Evolutionary conservation across 208 protist genomes (phyloP).

Genomic region (Phytomonas sp.): DNA sequence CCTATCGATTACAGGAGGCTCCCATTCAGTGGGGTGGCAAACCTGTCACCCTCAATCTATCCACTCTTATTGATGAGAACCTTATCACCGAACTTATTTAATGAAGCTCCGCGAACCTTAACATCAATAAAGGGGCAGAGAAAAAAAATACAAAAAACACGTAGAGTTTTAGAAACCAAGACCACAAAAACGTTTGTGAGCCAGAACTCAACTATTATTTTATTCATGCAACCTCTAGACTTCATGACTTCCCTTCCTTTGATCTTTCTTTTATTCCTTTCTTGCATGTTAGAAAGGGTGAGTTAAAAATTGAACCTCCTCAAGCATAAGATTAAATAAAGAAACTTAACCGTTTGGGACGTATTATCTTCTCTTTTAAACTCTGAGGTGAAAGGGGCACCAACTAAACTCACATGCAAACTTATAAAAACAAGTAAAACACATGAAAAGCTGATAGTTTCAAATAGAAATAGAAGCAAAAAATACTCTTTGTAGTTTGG

Average conservation of each 20-base stretch:
- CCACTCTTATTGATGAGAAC: constrained; percentile 48
- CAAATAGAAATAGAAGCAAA: not conserved
- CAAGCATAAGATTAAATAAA: not conserved
- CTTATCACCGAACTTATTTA: constrained; percentile 55
- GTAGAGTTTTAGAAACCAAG: not conserved
- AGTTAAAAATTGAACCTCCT: not conserved
- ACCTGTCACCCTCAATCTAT: constrained; percentile 8
- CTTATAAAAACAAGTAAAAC: not conserved
- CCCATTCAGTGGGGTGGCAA: constrained; percentile 9
- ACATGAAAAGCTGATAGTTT: not conserved
- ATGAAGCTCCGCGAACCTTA: not conserved
- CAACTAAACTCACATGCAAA: not conserved
- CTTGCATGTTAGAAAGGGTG: not conserved
- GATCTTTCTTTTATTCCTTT: not conserved
- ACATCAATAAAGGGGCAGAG: not conserved
- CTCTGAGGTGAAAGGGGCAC: not conserved
- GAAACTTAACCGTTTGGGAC: not conserved
- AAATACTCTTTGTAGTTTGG: not conserved
- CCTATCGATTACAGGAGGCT: not conserved
- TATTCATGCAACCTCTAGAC: not conserved
- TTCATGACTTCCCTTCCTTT: not conserved
- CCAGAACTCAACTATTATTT: not conserved
- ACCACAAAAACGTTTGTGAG: not conserved
- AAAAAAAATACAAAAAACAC: not conserved
- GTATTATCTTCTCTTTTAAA: not conserved